These are phyloP conservation scores for Euphorbia lathyris DNA, from an alignment of 345 rosid genomes.

Conservation along the genomic window DNA sequence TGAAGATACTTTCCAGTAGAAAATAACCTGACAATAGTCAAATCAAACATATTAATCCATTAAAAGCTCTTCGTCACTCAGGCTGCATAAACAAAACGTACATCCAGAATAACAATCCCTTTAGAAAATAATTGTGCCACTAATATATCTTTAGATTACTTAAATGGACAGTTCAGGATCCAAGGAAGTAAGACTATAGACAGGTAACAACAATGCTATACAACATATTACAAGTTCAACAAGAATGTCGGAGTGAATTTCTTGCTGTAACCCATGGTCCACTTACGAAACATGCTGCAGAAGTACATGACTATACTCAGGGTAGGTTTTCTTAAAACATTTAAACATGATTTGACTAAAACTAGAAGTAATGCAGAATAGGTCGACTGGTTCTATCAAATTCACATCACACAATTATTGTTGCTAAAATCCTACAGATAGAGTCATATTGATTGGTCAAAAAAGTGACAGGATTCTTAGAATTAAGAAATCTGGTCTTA, in stretches of 20 bases:
- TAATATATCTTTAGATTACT: neutral
- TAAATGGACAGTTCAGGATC: neutral
- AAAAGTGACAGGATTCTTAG: neutral
- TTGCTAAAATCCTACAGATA: neutral
- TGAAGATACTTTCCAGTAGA: constrained; percentile 61
- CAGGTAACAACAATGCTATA: neutral
- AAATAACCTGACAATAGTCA: constrained; percentile 49
- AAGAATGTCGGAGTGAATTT: neutral
- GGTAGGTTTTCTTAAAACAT: neutral
- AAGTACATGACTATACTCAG: neutral
- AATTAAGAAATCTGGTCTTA: neutral
- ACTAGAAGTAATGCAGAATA: too few relatives aligned
- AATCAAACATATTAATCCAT: constrained; percentile 15
- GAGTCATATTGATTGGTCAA: too few relatives aligned
- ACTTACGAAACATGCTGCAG: neutral
- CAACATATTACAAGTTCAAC: neutral
- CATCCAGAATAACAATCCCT: neutral
- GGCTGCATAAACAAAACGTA: neutral
- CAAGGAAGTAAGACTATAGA: neutral
- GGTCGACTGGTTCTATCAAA: neutral
- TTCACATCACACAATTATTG: neutral
- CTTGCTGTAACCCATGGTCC: too few relatives aligned
- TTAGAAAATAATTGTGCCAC: neutral
- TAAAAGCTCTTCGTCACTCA: neutral
- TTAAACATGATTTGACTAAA: neutral